Evolutionary conservation across 768 basidiomycete species (phyloP).

Genomic region (Coprinellus micaceus): DNA sequence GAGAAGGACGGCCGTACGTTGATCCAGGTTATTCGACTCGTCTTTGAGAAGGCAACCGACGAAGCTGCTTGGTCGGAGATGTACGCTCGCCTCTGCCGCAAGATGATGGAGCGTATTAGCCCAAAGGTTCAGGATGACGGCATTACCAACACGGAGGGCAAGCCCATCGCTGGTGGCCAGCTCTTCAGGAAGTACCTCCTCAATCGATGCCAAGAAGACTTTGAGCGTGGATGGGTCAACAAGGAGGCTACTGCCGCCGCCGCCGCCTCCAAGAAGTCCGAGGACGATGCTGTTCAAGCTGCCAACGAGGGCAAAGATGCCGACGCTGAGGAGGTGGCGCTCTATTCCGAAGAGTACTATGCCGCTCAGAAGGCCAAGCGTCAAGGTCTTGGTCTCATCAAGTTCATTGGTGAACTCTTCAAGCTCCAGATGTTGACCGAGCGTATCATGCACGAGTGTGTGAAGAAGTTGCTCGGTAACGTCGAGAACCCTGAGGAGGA

Average conservation of each 20-base stretch:
- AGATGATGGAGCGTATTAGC: constrained; percentile 94
- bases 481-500: constrained; percentile 96
- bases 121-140: constrained; percentile 85
- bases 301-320: constrained; percentile 54
- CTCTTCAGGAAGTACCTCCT: constrained; percentile 96
- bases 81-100: constrained; percentile 92
- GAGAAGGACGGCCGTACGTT: constrained; percentile 93
- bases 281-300: constrained; percentile 76
- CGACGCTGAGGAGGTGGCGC: constrained; percentile 58
- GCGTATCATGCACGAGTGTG: constrained; percentile 98
- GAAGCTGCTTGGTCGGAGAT: constrained; percentile 95
- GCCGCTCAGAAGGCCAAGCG: constrained; percentile 96
- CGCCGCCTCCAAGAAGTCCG: constrained; percentile 78
- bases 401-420: constrained; percentile 97
- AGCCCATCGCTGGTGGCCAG: constrained; percentile 88
- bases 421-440: constrained; percentile 98
- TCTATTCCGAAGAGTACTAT: constrained; percentile 96
- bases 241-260: constrained; percentile 86
- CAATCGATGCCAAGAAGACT: constrained; percentile 96
- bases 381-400: constrained; percentile 93
- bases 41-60: constrained; percentile 97
- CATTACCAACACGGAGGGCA: constrained; percentile 76
- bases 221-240: constrained; percentile 91
- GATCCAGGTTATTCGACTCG: constrained; percentile 92
- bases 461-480: constrained; percentile 91